phyloP scores from a whole-genome alignment of 306 rosid genomes.

The Prunus salicina region DNA sequence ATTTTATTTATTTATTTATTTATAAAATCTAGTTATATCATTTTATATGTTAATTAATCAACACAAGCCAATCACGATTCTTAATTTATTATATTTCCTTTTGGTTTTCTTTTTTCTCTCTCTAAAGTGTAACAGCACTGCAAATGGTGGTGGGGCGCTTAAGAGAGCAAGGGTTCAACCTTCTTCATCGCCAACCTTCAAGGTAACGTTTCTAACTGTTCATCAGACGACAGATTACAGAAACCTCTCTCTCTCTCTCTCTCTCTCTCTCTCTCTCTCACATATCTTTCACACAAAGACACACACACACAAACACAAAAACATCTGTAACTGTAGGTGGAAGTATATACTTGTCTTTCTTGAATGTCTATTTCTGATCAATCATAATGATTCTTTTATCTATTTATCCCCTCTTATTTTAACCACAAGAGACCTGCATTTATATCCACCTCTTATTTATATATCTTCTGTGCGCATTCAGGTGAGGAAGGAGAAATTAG shows the following conservation, averaged over 20 bases:
- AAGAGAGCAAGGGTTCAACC: slow-evolving; percentile 96
- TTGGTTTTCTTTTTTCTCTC: neutral
- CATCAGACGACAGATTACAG: slow-evolving; percentile 18
- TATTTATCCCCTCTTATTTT: slow-evolving; percentile 15
- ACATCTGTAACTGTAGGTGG: slow-evolving; percentile 27
- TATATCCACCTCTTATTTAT: neutral
- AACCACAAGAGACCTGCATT: slow-evolving; percentile 10
- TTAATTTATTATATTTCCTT: neutral
- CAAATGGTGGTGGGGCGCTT: slow-evolving; percentile 62
- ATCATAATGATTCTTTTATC: slow-evolving; percentile 50
- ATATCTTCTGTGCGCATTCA: slow-evolving; percentile 18
- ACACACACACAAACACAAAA: slow-evolving; percentile 19
- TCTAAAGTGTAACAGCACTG: slow-evolving; percentile 68
- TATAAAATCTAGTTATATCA: neutral
- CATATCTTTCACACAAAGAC: slow-evolving; percentile 19
- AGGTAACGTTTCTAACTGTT: slow-evolving; percentile 49
- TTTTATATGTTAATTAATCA: neutral
- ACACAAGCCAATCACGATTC: neutral
- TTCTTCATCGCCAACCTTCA: slow-evolving; percentile 74
- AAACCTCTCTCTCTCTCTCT: neutral
- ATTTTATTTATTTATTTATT: neutral
- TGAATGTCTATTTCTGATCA: slow-evolving; percentile 58
- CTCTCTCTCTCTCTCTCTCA: neutral
- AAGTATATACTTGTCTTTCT: slow-evolving; percentile 68
- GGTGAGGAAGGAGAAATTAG: slow-evolving; percentile 99